Conservation (phyloP, 257 asterid species). For the Plectranthus barbatus region DNA sequence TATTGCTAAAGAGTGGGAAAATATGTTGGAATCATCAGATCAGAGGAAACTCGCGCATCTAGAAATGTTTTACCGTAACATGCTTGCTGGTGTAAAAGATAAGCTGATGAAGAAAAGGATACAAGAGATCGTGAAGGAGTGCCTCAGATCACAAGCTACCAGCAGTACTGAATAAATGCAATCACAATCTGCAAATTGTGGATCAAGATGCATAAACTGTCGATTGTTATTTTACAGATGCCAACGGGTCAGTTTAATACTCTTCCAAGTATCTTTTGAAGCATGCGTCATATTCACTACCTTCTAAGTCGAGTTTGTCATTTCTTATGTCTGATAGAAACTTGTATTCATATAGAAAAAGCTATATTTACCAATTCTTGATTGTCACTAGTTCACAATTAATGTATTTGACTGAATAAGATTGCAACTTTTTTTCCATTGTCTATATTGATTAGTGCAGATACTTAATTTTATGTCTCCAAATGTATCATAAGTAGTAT, state of each 20-base stretch:
- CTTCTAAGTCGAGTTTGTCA: background rate
- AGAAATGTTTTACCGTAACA: conserved; percentile 63
- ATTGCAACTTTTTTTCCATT: background rate
- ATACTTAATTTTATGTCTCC: background rate
- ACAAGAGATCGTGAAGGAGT: conserved; percentile 56
- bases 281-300: background rate
- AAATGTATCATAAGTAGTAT: background rate
- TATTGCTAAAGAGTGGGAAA: conserved; percentile 77
- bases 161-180: conserved; percentile 9
- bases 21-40: conserved; percentile 70
- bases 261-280: background rate
- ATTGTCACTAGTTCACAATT: background rate
- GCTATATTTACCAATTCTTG: background rate
- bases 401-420: background rate
- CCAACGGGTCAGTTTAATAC: conserved; percentile 11
- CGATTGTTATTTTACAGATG: background rate
- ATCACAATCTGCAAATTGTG: background rate
- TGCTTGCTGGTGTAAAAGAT: conserved; percentile 77
- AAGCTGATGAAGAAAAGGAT: conserved; percentile 69
- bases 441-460: background rate
- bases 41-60: conserved; percentile 46
- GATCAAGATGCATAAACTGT: background rate
- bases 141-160: conserved; percentile 29
- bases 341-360: background rate
- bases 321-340: background rate